phyloP scores from a whole-genome alignment of 2,329 filamentous ascomycete species.

The Phyllosticta ampelicida region DNA sequence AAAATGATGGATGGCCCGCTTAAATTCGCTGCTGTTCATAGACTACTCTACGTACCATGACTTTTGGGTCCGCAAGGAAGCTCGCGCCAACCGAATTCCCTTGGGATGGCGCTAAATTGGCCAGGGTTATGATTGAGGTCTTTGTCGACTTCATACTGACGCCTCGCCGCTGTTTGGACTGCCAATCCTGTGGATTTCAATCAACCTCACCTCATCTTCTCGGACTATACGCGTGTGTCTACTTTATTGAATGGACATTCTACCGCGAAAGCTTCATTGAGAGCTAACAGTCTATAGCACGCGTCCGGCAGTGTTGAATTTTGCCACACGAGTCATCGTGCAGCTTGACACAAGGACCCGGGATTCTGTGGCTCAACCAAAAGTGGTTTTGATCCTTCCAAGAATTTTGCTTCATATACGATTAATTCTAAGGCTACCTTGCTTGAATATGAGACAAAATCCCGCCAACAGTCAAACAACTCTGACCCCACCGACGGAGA shows the following conservation, averaged over 20 bases:
- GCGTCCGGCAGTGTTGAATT: background rate
- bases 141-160: background rate
- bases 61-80: slow-evolving; percentile 13
- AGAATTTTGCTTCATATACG: background rate
- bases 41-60: slow-evolving; percentile 15
- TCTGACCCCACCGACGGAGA: too few relatives aligned
- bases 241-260: background rate
- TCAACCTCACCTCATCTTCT: background rate
- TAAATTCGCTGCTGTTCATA: background rate
- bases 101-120: background rate
- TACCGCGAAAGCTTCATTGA: background rate
- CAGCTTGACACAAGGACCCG: background rate
- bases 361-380: background rate
- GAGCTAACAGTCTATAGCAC: background rate
- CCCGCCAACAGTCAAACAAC: too few relatives aligned
- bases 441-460: too few relatives aligned
- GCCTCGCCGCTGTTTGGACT: background rate
- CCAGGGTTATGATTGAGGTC: background rate
- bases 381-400: background rate
- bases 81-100: slow-evolving; percentile 4
- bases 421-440: background rate
- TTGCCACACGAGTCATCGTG: background rate
- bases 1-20: background rate
- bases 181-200: background rate
- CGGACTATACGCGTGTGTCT: background rate